These are phyloP conservation scores for Draba incana DNA, from an alignment of 345 rosid species.

Conservation along the genomic window DNA sequence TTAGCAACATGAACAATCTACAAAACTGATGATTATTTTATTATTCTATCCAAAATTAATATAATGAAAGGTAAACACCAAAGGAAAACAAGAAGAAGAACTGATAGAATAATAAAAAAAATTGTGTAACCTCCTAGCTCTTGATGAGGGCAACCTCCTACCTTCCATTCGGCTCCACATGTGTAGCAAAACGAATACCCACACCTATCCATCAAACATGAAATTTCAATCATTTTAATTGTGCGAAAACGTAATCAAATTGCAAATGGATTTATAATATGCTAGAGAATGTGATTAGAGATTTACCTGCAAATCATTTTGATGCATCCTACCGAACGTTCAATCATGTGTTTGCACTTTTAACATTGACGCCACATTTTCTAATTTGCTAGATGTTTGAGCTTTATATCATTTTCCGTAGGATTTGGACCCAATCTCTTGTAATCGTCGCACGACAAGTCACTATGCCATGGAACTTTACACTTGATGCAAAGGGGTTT, in stretches of 20 bases:
- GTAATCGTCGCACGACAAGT: slow-evolving; percentile 51
- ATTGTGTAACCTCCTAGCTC: too few species aligned
- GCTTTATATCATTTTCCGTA: slow-evolving; percentile 40
- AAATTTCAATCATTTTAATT: slow-evolving; percentile 31
- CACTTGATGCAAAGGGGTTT: slow-evolving; percentile 17
- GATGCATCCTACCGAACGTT: slow-evolving; percentile 50
- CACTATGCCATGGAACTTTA: slow-evolving; percentile 27
- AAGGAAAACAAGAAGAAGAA: too few species aligned
- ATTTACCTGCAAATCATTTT: slow-evolving; percentile 50
- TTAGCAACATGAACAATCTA: too few species aligned
- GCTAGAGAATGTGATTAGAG: neutral
- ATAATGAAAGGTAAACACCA: too few species aligned
- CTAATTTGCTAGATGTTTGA: slow-evolving; percentile 45
- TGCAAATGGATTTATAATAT: neutral
- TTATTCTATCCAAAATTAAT: too few species aligned
- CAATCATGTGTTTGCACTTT: slow-evolving; percentile 51
- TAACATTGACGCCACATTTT: slow-evolving; percentile 52
- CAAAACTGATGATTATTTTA: too few species aligned
- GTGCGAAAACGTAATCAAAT: too few species aligned
- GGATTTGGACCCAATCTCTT: slow-evolving; percentile 41
- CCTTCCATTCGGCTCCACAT: slow-evolving; percentile 52
- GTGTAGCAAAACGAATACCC: slow-evolving; percentile 47
- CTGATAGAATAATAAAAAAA: too few species aligned
- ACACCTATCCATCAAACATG: neutral
- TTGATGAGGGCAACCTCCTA: neutral